Conservation (phyloP, 2,329 filamentous ascomycete genomes). For the Allantophomopsis cytisporea region DNA sequence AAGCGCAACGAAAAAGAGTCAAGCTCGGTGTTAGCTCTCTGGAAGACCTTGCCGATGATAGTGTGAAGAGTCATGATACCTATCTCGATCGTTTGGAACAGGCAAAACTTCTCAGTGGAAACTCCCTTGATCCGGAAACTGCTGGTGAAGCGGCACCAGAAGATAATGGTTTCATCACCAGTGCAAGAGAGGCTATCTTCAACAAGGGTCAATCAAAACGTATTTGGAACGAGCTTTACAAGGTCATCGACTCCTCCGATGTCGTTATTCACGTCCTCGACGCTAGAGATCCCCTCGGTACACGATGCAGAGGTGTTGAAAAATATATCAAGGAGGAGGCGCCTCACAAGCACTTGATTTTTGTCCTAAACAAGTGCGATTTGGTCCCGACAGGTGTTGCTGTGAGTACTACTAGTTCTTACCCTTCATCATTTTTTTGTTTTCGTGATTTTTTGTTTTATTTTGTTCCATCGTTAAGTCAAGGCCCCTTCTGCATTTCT, state of each 20-base stretch:
- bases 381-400: conserved; percentile 84
- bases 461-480: conserved; percentile 61
- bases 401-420: conserved; percentile 52
- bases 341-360: conserved; percentile 89
- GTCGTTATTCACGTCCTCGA: conserved; percentile 93
- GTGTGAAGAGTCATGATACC: conserved; percentile 65
- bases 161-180: conserved; percentile 34
- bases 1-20: conserved; percentile 82
- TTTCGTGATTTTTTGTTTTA: conserved; percentile 1
- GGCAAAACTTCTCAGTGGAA: conserved; percentile 61
- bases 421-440: conserved; percentile 4
- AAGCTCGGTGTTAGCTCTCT: conserved; percentile 78
- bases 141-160: conserved; percentile 24
- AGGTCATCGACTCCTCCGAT: conserved; percentile 90
- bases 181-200: conserved; percentile 77
- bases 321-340: conserved; percentile 91
- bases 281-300: conserved; percentile 79
- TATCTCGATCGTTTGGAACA: conserved; percentile 76
- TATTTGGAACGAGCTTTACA: conserved; percentile 94
- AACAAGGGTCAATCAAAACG: conserved; percentile 89
- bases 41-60: conserved; percentile 67
- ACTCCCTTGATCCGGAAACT: conserved; percentile 38
- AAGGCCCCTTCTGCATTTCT: conserved; percentile 57
- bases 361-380: conserved; percentile 85
- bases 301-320: conserved; percentile 77